phyloP scores from a whole-genome alignment of 202 grass and related monocot species.

The Setaria italica region DNA sequence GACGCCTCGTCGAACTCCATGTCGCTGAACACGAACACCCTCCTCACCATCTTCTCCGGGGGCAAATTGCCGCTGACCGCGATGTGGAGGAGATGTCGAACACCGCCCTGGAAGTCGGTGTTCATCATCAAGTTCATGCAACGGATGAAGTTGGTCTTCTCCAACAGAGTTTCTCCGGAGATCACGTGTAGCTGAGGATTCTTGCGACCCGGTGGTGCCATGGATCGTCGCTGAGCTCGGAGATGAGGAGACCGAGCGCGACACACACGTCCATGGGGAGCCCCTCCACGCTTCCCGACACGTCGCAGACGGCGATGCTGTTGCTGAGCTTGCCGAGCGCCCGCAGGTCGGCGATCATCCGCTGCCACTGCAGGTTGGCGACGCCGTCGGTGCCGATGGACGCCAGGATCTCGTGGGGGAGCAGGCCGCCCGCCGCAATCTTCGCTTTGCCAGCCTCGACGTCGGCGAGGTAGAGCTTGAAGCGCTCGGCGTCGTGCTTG shows the following conservation, averaged over 20 bases:
- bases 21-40: constrained; percentile 84
- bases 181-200: constrained; percentile 57
- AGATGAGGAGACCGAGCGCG: constrained; percentile 73
- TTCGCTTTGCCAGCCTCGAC: constrained; percentile 62
- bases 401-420: constrained; percentile 64
- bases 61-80: constrained; percentile 45
- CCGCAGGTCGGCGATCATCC: constrained; percentile 63
- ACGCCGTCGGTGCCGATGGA: constrained; percentile 27
- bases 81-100: constrained; percentile 63
- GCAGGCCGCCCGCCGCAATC: constrained; percentile 69
- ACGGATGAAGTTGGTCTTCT: neutral
- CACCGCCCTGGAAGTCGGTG: constrained; percentile 77
- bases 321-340: constrained; percentile 59
- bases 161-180: neutral
- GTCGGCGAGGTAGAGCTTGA: constrained; percentile 55
- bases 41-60: constrained; percentile 61
- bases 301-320: constrained; percentile 75
- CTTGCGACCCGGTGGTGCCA: constrained; percentile 48
- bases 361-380: constrained; percentile 74
- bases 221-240: constrained; percentile 69
- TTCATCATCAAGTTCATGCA: neutral
- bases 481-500: constrained; percentile 59
- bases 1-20: constrained; percentile 82
- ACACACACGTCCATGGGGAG: constrained; percentile 66
- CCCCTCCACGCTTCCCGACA: constrained; percentile 63